Evolutionary conservation across 306 rosid species (phyloP).

Genomic region (apple (Malus domestica)): ASM211411v1 NC_041802.1:14551001-14551500

Average conservation of each 20-base stretch:
- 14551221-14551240: constrained; percentile 44
- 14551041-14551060: background rate
- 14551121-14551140: background rate
- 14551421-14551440: background rate
- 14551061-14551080: background rate
- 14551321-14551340: background rate
- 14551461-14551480: background rate
- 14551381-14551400: background rate
- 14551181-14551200: background rate
- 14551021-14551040: constrained; percentile 17
- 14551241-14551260: constrained; percentile 53
- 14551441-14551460: background rate
- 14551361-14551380: too few relatives aligned
- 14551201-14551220: constrained; percentile 11
- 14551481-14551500: background rate
- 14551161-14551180: background rate
- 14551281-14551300: constrained; percentile 57
- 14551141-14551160: constrained; percentile 3
- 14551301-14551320: constrained; percentile 45
- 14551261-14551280: constrained; percentile 27
- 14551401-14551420: background rate
- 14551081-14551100: background rate
- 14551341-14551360: too few relatives aligned
- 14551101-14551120: background rate
- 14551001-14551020: constrained; percentile 22